phyloP scores from a whole-genome alignment of 148 eudicot genomes.

The Bassia scoparia region DNA sequence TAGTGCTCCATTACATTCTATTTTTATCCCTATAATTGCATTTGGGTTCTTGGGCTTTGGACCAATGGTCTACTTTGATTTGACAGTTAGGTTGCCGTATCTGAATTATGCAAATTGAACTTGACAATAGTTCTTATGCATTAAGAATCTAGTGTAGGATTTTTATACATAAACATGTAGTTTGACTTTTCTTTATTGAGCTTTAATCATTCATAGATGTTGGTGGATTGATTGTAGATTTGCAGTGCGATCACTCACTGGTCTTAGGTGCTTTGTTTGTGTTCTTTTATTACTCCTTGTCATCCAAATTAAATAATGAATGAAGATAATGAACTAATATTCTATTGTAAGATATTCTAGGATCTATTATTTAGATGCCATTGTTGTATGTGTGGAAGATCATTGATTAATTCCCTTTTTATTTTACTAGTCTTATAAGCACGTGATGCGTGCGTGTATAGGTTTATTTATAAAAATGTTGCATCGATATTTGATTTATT shows the following conservation, averaged over 20 bases:
- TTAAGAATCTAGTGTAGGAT: not conserved
- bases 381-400: not conserved
- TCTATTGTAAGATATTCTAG: not conserved
- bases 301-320: not conserved
- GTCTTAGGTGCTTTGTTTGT: slow-evolving; percentile 8
- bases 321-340: not conserved
- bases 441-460: too few relatives aligned
- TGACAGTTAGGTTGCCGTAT: not conserved
- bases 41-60: not conserved
- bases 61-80: not conserved
- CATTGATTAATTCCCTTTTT: not conserved
- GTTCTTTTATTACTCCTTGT: not conserved
- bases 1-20: too few relatives aligned
- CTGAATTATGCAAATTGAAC: not conserved
- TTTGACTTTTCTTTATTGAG: not conserved
- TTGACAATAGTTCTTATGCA: not conserved
- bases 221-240: not conserved
- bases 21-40: not conserved
- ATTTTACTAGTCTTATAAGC: too few relatives aligned
- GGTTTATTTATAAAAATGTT: too few relatives aligned
- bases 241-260: not conserved
- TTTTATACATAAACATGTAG: not conserved
- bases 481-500: too few relatives aligned
- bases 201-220: not conserved
- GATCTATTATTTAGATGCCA: not conserved